A percentile compares a stretch with the other conserved stretches of the same genome.
Evolutionary conservation across 768 basidiomycete genomes (phyloP).

Genomic region (Russula olivacea): DNA sequence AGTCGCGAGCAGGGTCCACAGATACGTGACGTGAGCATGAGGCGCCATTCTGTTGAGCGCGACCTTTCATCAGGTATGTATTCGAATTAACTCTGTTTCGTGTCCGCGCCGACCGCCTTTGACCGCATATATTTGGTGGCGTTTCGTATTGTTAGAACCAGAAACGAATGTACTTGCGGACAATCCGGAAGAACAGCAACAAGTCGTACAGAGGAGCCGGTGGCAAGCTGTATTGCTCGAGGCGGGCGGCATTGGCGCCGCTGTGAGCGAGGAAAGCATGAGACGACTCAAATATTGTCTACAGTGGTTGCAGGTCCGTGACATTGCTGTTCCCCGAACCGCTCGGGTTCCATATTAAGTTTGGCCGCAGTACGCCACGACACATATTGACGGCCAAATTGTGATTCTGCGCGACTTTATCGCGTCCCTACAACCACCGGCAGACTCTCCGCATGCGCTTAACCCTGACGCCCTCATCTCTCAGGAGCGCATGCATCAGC

Average conservation of each 20-base stretch:
- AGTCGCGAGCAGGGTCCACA: conserved; percentile 15
- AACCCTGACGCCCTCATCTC: conserved; percentile 31
- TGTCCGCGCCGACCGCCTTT: neutral
- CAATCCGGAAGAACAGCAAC: conserved; percentile 36
- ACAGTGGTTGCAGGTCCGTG: conserved; percentile 76
- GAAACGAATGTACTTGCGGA: neutral
- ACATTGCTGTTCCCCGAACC: neutral
- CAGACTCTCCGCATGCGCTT: conserved; percentile 34
- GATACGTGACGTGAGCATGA: conserved; percentile 25
- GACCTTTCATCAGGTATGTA: conserved; percentile 10
- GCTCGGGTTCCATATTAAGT: conserved; percentile 3
- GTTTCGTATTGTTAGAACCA: conserved; percentile 4
- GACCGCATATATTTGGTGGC: neutral
- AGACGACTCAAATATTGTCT: conserved; percentile 77
- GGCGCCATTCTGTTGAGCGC: conserved; percentile 5
- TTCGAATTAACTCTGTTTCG: neutral
- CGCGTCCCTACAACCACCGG: conserved; percentile 52
- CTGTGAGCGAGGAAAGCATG: conserved; percentile 89
- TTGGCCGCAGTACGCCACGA: conserved; percentile 65
- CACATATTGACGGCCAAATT: conserved; percentile 84
- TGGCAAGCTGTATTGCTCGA: conserved; percentile 84
- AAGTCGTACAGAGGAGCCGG: conserved; percentile 66
- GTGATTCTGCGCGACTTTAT: conserved; percentile 80
- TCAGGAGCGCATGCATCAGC: conserved; percentile 53
- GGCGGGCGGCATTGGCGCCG: conserved; percentile 82